Percentiles rank a stretch among this genome's conserved stretches.
These are phyloP conservation scores for Penicillium arizonense DNA, from an alignment of 495 filamentous ascomycete genomes.

Conservation along the genomic window DNA sequence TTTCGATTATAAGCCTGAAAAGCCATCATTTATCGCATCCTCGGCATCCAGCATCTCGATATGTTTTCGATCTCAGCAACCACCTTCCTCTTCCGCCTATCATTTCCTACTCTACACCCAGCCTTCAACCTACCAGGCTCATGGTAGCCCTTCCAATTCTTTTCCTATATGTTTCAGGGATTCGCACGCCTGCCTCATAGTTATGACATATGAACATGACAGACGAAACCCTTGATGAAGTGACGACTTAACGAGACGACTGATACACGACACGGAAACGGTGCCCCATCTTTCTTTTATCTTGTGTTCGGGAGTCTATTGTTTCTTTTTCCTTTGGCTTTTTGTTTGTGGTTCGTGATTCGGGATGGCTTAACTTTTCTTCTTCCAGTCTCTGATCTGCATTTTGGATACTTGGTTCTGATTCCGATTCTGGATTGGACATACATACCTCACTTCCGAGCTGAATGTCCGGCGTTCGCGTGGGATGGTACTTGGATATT, in stretches of 20 bases:
- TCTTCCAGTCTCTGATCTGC: conserved; percentile 9
- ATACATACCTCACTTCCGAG: conserved; percentile 4
- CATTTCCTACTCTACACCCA: not conserved
- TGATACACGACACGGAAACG: conserved; percentile 34
- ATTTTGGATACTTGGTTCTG: not conserved
- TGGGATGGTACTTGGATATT: conserved; percentile 8
- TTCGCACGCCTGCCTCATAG: not conserved
- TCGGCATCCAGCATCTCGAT: not conserved
- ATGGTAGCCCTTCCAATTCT: not conserved
- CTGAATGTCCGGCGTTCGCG: conserved; percentile 37
- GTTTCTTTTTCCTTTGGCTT: conserved; percentile 19
- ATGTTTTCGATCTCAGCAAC: conserved; percentile 1
- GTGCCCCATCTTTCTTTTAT: conserved; percentile 9
- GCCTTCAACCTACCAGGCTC: not conserved
- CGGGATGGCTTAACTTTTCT: conserved; percentile 18
- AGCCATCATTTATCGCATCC: conserved; percentile 3
- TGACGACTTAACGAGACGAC: conserved; percentile 44
- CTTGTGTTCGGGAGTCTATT: conserved; percentile 13
- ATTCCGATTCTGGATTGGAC: no score
- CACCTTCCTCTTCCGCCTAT: conserved; percentile 8
- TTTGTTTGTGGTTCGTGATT: not conserved
- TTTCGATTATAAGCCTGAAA: not conserved
- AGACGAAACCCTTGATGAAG: conserved; percentile 32
- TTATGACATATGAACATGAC: not conserved
- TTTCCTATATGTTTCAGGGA: conserved; percentile 2